Percentiles rank a stretch among this genome's conserved stretches.
phyloP scores from a whole-genome alignment of 148 eudicot species.

The Silene conica region DNA sequence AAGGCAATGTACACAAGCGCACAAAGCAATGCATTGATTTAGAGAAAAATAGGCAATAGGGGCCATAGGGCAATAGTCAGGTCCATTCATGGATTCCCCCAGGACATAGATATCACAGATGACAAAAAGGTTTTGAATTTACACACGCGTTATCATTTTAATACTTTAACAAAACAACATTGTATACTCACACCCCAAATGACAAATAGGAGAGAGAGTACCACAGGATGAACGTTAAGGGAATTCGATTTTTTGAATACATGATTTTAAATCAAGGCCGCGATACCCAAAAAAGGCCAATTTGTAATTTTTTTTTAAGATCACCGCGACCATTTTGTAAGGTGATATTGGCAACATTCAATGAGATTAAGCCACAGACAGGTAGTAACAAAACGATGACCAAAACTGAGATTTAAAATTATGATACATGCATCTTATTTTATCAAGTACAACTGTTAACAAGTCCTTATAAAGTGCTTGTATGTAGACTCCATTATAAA shows the following conservation, averaged over 20 bases:
- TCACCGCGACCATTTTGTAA: background rate
- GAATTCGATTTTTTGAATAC: background rate
- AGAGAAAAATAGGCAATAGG: background rate
- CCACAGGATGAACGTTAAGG: background rate
- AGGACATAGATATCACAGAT: background rate
- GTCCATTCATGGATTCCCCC: background rate
- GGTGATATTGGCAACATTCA: background rate
- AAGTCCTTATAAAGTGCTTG: background rate
- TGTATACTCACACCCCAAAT: background rate
- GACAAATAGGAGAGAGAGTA: background rate
- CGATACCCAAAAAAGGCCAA: background rate
- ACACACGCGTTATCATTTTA: background rate
- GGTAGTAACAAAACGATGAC: background rate
- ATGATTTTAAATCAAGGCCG: background rate
- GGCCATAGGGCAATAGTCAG: background rate
- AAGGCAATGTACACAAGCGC: constrained; percentile 8
- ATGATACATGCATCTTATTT: too few species aligned
- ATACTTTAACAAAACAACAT: background rate
- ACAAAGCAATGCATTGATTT: background rate
- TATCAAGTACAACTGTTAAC: background rate
- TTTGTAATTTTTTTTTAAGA: background rate
- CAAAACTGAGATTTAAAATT: background rate
- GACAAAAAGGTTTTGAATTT: background rate
- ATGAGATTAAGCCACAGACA: background rate
- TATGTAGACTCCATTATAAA: background rate